Evolutionary conservation across 352 stramenopile genomes (phyloP).

Genomic region (Pythium volutum): DNA sequence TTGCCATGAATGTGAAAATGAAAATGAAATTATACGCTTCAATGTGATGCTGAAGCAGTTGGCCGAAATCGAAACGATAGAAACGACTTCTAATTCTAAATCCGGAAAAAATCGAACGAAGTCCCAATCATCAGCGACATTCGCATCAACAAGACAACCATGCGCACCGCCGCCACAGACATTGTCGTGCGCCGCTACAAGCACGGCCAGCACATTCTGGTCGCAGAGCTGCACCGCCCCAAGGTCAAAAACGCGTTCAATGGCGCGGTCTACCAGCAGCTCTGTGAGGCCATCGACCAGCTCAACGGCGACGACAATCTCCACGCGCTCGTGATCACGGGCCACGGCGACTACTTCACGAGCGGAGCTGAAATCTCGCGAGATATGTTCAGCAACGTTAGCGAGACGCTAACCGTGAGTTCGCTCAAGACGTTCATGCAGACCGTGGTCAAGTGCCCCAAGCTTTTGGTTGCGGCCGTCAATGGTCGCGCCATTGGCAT

Average conservation of each 20-base stretch:
- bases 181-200: conserved; percentile 44
- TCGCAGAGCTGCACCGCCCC: conserved; percentile 75
- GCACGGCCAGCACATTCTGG: conserved; percentile 53
- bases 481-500: conserved; percentile 82
- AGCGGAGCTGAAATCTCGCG: conserved; percentile 81
- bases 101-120: no score
- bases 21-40: conserved; percentile 21
- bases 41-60: no score
- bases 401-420: conserved; percentile 32
- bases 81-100: conserved; percentile 3
- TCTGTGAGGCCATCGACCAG: conserved; percentile 68
- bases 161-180: background rate
- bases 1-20: no score
- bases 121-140: no score
- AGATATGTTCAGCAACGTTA: conserved; percentile 28
- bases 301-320: conserved; percentile 66
- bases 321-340: conserved; percentile 86
- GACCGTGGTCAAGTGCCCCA: conserved; percentile 68
- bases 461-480: conserved; percentile 73
- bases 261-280: conserved; percentile 81
- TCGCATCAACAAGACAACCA: no score
- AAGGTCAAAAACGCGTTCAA: conserved; percentile 90
- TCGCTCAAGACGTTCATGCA: conserved; percentile 65
- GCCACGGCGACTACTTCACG: conserved; percentile 90
- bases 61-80: conserved; percentile 17